These are phyloP conservation scores for Amesomyces nigricolor DNA, from an alignment of 2,329 filamentous ascomycete genomes.

Conservation along the genomic window DNA sequence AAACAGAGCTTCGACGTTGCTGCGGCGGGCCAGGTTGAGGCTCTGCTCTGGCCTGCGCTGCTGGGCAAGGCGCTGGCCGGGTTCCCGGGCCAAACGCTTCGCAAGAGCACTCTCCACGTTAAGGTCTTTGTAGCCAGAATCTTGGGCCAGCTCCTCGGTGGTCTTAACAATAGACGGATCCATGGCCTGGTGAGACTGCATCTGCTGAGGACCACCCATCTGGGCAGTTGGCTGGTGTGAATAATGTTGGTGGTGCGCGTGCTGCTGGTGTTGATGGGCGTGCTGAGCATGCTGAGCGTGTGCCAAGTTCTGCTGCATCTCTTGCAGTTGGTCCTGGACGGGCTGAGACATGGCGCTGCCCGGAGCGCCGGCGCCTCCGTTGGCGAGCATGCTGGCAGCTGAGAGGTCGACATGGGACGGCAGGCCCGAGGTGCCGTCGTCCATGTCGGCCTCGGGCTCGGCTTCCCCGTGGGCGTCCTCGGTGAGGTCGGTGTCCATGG, in stretches of 20 bases:
- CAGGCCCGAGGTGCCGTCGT: conserved; percentile 21
- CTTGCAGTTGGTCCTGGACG: conserved; percentile 28
- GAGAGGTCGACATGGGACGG: conserved; percentile 28
- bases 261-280: conserved; percentile 15
- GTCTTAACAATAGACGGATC: conserved; percentile 31
- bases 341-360: conserved; percentile 13
- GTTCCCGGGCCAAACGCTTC: conserved; percentile 47
- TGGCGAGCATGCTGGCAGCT: conserved; percentile 31
- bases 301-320: conserved; percentile 22
- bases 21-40: conserved; percentile 51
- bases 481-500: conserved; percentile 25
- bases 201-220: conserved; percentile 24
- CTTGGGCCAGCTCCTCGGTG: conserved; percentile 43
- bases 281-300: conserved; percentile 29
- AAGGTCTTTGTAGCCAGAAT: conserved; percentile 43
- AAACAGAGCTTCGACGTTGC: conserved; percentile 56
- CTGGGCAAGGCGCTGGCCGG: conserved; percentile 44
- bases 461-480: conserved; percentile 24
- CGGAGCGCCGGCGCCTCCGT: conserved; percentile 25
- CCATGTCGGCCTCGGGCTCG: conserved; percentile 26
- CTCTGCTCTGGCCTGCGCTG: conserved; percentile 50
- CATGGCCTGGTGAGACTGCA: conserved; percentile 18
- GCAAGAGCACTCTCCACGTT: conserved; percentile 50
- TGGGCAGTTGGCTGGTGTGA: conserved; percentile 27
- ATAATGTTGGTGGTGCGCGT: conserved; percentile 28